These are phyloP conservation scores for Fraxinus paxiana DNA, from an alignment of 305 asterid species.

Conservation along the genomic window DNA sequence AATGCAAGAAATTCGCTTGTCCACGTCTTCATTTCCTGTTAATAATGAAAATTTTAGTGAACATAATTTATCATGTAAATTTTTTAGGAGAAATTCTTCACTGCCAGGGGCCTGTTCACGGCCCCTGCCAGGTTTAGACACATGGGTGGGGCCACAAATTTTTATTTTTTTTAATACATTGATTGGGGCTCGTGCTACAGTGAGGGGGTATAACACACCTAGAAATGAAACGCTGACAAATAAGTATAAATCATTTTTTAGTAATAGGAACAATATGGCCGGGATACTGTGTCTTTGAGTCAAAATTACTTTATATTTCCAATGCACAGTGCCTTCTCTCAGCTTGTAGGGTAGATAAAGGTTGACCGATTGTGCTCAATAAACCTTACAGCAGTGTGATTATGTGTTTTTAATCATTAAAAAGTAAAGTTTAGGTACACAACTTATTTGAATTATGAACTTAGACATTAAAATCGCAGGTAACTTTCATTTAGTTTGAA, in stretches of 20 bases:
- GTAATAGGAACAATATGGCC: neutral
- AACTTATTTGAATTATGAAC: neutral
- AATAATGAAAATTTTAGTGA: neutral
- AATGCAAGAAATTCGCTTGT: constrained; percentile 24
- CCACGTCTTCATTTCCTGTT: constrained; percentile 32
- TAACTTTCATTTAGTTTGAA: neutral
- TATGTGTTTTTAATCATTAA: neutral
- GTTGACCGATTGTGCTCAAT: neutral
- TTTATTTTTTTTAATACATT: too few relatives aligned
- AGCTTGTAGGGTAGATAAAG: neutral
- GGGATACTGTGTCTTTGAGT: neutral
- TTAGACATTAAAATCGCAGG: neutral
- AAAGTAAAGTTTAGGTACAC: neutral
- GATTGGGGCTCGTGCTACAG: too few relatives aligned
- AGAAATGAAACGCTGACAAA: too few relatives aligned
- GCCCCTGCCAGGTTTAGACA: too few relatives aligned
- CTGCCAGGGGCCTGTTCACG: too few relatives aligned
- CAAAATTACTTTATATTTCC: neutral
- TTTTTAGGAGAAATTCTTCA: neutral
- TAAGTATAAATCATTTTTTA: too few relatives aligned
- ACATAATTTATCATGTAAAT: neutral
- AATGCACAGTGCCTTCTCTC: neutral
- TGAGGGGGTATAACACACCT: too few relatives aligned
- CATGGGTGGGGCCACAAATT: too few relatives aligned
- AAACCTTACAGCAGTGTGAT: neutral